Percentiles rank a stretch among this genome's conserved stretches.
Evolutionary conservation across 2,329 filamentous ascomycete genomes (phyloP).

Genomic region (Ophiostoma angusticollis): DNA sequence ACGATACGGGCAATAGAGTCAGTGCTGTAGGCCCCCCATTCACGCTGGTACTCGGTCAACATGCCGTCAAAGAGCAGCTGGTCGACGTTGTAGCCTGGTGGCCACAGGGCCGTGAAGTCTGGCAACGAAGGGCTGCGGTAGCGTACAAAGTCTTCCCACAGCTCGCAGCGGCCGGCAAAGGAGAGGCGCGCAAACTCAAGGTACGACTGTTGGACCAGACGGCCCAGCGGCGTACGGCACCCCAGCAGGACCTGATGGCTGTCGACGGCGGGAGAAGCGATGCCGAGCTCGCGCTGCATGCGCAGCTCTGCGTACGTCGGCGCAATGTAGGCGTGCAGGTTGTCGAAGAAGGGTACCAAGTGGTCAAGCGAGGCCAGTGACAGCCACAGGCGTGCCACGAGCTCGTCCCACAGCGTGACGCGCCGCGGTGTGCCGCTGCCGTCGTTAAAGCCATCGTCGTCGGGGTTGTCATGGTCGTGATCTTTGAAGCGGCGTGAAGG

Average conservation of each 20-base stretch:
- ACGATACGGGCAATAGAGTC: slow-evolving; percentile 5
- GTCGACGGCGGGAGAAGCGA: too few species aligned
- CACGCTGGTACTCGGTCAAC: slow-evolving; percentile 34
- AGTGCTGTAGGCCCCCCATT: slow-evolving; percentile 28
- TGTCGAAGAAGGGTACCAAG: slow-evolving; percentile 63
- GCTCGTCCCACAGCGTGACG: slow-evolving; percentile 60
- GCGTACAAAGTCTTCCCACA: slow-evolving; percentile 73
- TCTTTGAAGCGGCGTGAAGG: too few species aligned
- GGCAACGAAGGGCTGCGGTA: slow-evolving; percentile 66
- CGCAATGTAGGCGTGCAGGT: slow-evolving; percentile 42
- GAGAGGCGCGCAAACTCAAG: slow-evolving; percentile 70
- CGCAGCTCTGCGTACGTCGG: slow-evolving; percentile 50
- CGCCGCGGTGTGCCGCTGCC: slow-evolving; percentile 2
- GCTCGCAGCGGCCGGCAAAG: slow-evolving; percentile 62
- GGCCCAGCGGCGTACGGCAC: slow-evolving; percentile 65
- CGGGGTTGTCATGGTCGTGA: too few species aligned
- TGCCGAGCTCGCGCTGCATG: slow-evolving; percentile 37
- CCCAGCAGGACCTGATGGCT: slow-evolving; percentile 48
- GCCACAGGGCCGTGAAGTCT: slow-evolving; percentile 48
- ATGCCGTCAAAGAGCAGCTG: slow-evolving; percentile 45
- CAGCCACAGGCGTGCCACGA: slow-evolving; percentile 66
- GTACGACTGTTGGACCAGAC: slow-evolving; percentile 62
- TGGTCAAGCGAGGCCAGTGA: slow-evolving; percentile 68
- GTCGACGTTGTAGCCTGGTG: slow-evolving; percentile 23
- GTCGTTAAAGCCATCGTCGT: too few species aligned